phyloP scores from a whole-genome alignment of 2,329 filamentous ascomycete species.

The Beauveria sp. region DNA sequence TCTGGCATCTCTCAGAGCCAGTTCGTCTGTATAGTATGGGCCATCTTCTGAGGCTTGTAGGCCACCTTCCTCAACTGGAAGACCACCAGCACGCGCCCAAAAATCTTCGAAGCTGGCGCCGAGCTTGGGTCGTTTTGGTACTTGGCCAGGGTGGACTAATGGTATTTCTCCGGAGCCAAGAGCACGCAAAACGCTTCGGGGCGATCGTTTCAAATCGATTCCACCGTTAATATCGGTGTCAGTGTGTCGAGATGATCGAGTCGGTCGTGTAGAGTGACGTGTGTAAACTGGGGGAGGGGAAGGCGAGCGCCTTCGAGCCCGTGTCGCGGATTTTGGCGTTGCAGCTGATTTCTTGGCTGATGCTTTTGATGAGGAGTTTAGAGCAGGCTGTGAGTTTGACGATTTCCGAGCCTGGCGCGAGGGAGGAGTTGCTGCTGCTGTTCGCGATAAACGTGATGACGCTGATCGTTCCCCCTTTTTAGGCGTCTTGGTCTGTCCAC shows the following conservation, averaged over 20 bases:
- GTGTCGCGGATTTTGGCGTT: conserved; percentile 23
- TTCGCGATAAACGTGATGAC: conserved; percentile 16
- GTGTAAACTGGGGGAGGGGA: conserved; percentile 33
- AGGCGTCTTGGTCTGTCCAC: conserved; percentile 26
- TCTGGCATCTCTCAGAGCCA: conserved; percentile 59
- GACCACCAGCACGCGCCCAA: conserved; percentile 39
- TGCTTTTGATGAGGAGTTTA: conserved; percentile 22
- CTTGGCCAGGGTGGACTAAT: conserved; percentile 51
- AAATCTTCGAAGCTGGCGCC: conserved; percentile 51
- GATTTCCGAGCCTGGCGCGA: conserved; percentile 11
- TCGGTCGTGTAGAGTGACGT: conserved; percentile 34
- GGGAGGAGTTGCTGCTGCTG: conserved; percentile 16
- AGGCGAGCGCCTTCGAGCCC: conserved; percentile 33
- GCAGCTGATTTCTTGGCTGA: conserved; percentile 22
- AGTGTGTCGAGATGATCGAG: conserved; percentile 34
- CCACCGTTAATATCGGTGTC: conserved; percentile 19
- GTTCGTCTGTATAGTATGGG: conserved; percentile 50
- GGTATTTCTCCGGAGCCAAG: conserved; percentile 37
- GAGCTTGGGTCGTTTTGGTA: conserved; percentile 45
- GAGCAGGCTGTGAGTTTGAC: conserved; percentile 2
- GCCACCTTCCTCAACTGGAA: conserved; percentile 53
- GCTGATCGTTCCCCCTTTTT: conserved; percentile 19
- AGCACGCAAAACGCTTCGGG: conserved; percentile 44
- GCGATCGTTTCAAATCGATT: conserved; percentile 23
- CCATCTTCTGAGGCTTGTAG: conserved; percentile 49